Percentiles rank a stretch among this genome's conserved stretches.
phyloP scores from a whole-genome alignment of 2,329 filamentous ascomycete species.

The Emergomyces pasteurianus region DNA sequence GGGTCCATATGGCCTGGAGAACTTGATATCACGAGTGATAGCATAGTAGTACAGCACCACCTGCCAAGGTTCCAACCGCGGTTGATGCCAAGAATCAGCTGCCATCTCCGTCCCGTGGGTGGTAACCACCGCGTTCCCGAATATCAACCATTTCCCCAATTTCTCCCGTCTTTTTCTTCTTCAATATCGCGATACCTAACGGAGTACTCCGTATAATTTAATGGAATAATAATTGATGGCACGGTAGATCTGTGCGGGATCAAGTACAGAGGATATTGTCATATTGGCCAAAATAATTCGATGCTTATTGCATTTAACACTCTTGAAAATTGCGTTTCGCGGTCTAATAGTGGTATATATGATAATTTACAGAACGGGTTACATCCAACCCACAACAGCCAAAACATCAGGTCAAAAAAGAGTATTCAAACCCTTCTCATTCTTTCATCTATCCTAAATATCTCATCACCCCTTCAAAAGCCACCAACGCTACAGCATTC shows the following conservation, averaged over 20 bases:
- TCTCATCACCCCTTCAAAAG: slow-evolving; percentile 87
- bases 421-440: background rate
- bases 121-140: too few relatives aligned
- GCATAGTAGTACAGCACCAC: too few relatives aligned
- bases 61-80: background rate
- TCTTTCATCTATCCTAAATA: slow-evolving; percentile 24
- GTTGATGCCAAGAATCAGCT: background rate
- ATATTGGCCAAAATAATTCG: too few relatives aligned
- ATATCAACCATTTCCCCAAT: too few relatives aligned
- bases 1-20: background rate
- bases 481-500: slow-evolving; percentile 85
- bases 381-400: background rate
- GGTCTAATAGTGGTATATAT: background rate
- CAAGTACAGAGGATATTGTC: too few relatives aligned
- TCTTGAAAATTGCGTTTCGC: background rate
- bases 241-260: too few relatives aligned
- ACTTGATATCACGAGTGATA: background rate
- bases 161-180: too few relatives aligned
- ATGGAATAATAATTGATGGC: too few relatives aligned
- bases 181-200: too few relatives aligned
- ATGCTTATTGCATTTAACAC: too few relatives aligned
- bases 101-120: too few relatives aligned
- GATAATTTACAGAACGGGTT: background rate
- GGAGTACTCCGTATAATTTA: too few relatives aligned
- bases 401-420: background rate